These are phyloP conservation scores for Taphrina flavorubra DNA, from an alignment of 1,139 yeast species.

Conservation along the genomic window DNA sequence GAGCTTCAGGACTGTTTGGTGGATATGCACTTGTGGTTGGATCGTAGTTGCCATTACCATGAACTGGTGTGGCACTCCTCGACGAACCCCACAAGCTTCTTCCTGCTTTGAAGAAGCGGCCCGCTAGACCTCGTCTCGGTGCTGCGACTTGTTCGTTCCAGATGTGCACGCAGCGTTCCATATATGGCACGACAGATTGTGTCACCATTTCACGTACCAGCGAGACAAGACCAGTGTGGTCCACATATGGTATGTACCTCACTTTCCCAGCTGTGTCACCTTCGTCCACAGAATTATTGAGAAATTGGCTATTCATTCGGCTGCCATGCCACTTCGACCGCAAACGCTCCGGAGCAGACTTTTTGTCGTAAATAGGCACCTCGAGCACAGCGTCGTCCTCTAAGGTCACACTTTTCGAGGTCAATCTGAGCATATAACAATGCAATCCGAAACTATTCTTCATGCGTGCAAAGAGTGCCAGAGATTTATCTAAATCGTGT, in stretches of 20 bases:
- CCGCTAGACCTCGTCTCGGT: constrained; percentile 72
- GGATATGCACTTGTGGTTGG: constrained; percentile 62
- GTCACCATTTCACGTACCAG: constrained; percentile 63
- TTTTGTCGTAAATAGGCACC: constrained; percentile 42
- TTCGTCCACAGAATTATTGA: constrained; percentile 2
- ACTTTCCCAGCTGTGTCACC: background rate
- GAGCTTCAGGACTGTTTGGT: constrained; percentile 71
- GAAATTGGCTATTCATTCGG: constrained; percentile 24
- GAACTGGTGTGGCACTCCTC: constrained; percentile 44
- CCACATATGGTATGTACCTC: constrained; percentile 48
- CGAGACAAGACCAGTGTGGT: constrained; percentile 55
- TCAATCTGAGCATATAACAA: constrained; percentile 46
- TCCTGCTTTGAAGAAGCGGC: constrained; percentile 73
- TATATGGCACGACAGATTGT: constrained; percentile 70
- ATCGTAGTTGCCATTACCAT: constrained; percentile 52
- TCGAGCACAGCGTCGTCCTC: constrained; percentile 19
- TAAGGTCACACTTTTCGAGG: constrained; percentile 18
- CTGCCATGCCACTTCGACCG: constrained; percentile 33
- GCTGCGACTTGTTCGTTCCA: constrained; percentile 76
- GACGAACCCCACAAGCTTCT: constrained; percentile 60
- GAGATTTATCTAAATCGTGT: constrained; percentile 49
- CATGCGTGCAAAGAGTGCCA: constrained; percentile 45
- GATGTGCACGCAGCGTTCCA: constrained; percentile 72
- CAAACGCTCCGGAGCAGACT: constrained; percentile 45
- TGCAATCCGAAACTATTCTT: constrained; percentile 48